Evolutionary conservation across 345 rosid species (phyloP).

Genomic region (Reutealis trisperma): DNA sequence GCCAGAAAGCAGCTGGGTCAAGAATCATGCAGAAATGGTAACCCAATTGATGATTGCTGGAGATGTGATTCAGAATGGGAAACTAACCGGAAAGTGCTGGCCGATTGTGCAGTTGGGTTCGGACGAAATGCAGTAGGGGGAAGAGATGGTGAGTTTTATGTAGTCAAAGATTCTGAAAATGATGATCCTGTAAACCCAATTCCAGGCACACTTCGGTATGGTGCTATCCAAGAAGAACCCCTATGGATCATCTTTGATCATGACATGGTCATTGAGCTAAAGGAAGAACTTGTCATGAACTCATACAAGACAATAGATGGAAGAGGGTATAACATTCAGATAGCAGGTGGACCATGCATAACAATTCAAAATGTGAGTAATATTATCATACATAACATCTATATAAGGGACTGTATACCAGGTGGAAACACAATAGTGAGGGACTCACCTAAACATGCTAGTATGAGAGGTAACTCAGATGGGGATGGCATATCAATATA

Average conservation of each 20-base stretch:
- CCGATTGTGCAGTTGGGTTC: conserved; percentile 34
- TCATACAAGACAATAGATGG: conserved; percentile 33
- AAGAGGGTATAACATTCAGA: conserved; percentile 24
- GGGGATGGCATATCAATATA: conserved; percentile 29
- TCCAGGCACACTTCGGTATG: conserved; percentile 32
- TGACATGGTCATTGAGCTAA: conserved; percentile 25
- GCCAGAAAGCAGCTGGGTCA: conserved; percentile 13
- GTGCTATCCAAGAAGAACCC: conserved; percentile 30
- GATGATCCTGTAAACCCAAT: conserved; percentile 27
- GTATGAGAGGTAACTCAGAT: conserved; percentile 19
- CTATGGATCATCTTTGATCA: conserved; percentile 32
- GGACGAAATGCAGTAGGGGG: conserved; percentile 29
- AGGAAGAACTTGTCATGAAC: conserved; percentile 30
- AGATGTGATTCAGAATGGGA: conserved; percentile 30
- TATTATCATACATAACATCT: conserved; percentile 30
- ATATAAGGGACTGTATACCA: conserved; percentile 25
- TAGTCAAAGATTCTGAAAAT: conserved; percentile 21
- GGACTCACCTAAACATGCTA: conserved; percentile 16
- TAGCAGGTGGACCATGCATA: conserved; percentile 23
- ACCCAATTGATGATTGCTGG: conserved; percentile 39
- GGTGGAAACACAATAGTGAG: conserved; percentile 12
- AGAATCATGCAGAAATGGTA: conserved; percentile 24
- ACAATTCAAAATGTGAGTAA: conserved; percentile 21
- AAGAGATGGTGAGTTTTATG: conserved; percentile 28
- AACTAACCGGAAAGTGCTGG: conserved; percentile 27